Conservation (phyloP, 1,284 basidiomycete genomes). For the Rhodotorula mucilaginosa region DNA sequence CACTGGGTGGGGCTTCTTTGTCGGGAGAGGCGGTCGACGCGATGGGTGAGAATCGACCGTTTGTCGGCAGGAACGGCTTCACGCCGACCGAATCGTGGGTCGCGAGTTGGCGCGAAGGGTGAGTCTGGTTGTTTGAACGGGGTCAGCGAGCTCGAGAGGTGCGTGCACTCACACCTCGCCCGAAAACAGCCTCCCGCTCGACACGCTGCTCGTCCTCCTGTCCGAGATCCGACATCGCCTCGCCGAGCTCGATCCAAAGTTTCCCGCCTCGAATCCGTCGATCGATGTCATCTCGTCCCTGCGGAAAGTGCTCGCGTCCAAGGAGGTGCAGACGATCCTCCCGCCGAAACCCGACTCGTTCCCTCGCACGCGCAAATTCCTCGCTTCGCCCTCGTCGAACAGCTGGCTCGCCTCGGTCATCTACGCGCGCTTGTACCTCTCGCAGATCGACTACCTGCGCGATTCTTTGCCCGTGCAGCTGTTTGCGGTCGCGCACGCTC, state of each 20-base stretch:
- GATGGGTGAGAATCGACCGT: conserved; percentile 42
- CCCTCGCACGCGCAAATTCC: conserved; percentile 66
- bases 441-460: conserved; percentile 17
- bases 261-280: conserved; percentile 64
- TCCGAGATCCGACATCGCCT: conserved; percentile 16
- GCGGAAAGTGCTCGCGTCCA: conserved; percentile 57
- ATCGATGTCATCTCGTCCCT: conserved; percentile 52
- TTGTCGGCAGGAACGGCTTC: conserved; percentile 65
- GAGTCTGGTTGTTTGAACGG: conserved; percentile 37
- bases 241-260: conserved; percentile 53
- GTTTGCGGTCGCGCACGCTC: conserved; percentile 31
- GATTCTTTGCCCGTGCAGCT: conserved; percentile 27
- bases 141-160: too few relatives aligned
- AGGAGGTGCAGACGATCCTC: conserved; percentile 69
- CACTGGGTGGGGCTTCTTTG: conserved; percentile 46
- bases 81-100: conserved; percentile 90
- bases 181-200: conserved; percentile 67
- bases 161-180: not conserved
- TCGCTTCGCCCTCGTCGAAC: conserved; percentile 74
- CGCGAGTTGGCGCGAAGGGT: conserved; percentile 84
- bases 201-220: conserved; percentile 75
- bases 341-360: conserved; percentile 55
- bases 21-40: conserved; percentile 55
- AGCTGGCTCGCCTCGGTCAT: conserved; percentile 85
- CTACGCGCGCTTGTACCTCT: conserved; percentile 90